These are phyloP conservation scores for Yamadazyma triangularis DNA, from an alignment of 1,139 yeast species.

Conservation along the genomic window DNA sequence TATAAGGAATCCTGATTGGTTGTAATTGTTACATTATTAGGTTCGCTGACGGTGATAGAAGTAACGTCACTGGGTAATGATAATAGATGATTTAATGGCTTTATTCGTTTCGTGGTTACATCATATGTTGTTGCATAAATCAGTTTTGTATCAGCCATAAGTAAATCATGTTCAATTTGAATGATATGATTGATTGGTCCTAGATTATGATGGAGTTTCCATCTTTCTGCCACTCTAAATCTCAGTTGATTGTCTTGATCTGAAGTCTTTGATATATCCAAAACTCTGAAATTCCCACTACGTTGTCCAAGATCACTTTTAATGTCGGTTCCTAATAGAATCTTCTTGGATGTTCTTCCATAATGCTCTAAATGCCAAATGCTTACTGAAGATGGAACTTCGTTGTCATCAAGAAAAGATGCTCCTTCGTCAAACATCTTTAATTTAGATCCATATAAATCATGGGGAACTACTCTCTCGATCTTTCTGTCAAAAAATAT, in stretches of 20 bases:
- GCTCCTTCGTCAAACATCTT: conserved; percentile 12
- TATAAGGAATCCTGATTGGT: conserved; percentile 41
- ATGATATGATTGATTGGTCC: conserved; percentile 34
- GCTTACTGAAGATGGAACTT: conserved; percentile 29
- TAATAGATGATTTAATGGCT: conserved; percentile 20
- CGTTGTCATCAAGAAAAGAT: conserved; percentile 25
- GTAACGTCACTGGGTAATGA: conserved; percentile 36
- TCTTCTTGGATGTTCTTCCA: conserved; percentile 32
- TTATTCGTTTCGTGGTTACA: conserved; percentile 32
- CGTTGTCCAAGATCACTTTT: too few relatives aligned
- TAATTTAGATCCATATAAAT: conserved; percentile 18
- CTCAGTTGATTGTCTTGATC: conserved; percentile 13
- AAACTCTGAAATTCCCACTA: conserved; percentile 38
- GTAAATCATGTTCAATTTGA: conserved; percentile 31
- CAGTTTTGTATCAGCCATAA: conserved; percentile 29
- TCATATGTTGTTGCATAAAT: conserved; percentile 39
- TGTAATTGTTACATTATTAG: conserved; percentile 23
- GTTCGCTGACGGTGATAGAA: conserved; percentile 23
- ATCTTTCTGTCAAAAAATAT: conserved; percentile 33
- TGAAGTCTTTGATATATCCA: conserved; percentile 31
- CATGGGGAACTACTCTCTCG: conserved; percentile 16
- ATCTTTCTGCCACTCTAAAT: conserved; percentile 29
- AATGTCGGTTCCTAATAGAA: conserved; percentile 37
- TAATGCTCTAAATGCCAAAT: conserved; percentile 25
- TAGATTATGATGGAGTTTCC: conserved; percentile 30